Evolutionary conservation across 2,329 filamentous ascomycete species (phyloP), one percentile per base, ranked within the genome.

Genomic region (Exophiala dermatitidis): DNA sequence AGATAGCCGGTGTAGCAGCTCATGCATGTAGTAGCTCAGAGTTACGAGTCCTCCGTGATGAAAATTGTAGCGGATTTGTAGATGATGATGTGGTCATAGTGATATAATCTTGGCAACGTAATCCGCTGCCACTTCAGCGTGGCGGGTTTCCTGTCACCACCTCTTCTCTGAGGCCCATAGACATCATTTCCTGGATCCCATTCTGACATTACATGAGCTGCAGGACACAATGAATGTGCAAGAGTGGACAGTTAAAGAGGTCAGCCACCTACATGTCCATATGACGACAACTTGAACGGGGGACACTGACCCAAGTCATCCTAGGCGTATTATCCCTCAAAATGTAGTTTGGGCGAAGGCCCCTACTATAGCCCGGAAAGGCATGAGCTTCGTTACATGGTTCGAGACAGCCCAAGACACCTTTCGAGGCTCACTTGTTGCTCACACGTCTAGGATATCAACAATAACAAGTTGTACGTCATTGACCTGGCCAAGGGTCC

Each of bases 361-460:
- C 71, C 70, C 2, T 72, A 67, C 54, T 67, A 71, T 56, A 67
- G 69, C 52, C 63, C 64, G 19, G 64, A 65, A 45, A 66, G 63
- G 28, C 69, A 72, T 53, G 68, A 72, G 59, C 66, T 73, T 37
- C 71, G 71, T 40, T 73, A 72, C 52, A 61, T 73, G 43, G 61
- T 62, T 41, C n/a, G 56, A 3, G 34, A 30, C n/a, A 6, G 34
- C 10, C 30, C 5, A 10, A 32, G 34, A 9, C n/a, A n/a, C 36
- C 28, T 5, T 38, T 12, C 12, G 6, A 12, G 67, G 66, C 2
- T 79, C 74, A 65, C 75, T 80, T 0, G 86, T 86, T 50, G 50
- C 49, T 59, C 90, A 89, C 68, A 81, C 90, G 57, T n/a, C 6
- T 37, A 63, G 61, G 90, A 96, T 70, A 90, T 95, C 70, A 85